These are phyloP conservation scores for Tolypocladium amazonense DNA, from an alignment of 2,329 filamentous ascomycete genomes.

Conservation along the genomic window DNA sequence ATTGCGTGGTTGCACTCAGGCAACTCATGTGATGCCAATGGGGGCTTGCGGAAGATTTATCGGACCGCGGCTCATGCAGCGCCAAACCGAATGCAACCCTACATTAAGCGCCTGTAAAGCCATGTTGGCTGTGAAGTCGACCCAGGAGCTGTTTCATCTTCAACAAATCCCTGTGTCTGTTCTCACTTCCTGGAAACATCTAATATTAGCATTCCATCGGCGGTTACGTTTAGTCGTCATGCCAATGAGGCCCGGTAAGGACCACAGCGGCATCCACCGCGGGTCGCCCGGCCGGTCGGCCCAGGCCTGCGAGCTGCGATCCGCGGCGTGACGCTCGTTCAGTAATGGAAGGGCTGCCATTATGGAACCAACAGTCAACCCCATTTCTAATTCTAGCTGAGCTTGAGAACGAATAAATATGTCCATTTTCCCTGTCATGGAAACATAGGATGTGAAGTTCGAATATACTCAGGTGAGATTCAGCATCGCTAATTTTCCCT, in stretches of 20 bases:
- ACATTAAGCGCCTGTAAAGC: neutral
- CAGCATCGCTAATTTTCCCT: no score
- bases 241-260: neutral
- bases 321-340: neutral
- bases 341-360: neutral
- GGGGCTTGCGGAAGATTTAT: neutral
- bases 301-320: neutral
- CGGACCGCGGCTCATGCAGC: neutral
- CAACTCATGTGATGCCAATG: neutral
- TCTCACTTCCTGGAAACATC: no score
- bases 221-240: neutral
- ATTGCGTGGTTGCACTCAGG: neutral
- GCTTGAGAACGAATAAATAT: neutral
- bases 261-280: neutral
- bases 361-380: neutral
- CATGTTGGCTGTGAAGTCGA: neutral
- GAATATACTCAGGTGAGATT: neutral
- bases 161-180: neutral
- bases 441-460: neutral
- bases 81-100: neutral
- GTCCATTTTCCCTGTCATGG: neutral
- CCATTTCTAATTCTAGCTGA: neutral
- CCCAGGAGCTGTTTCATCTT: neutral
- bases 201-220: no score
- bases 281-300: neutral